phyloP scores from a whole-genome alignment of 1,139 yeast species.

The Kurtzmaniella quercitrusa region DNA sequence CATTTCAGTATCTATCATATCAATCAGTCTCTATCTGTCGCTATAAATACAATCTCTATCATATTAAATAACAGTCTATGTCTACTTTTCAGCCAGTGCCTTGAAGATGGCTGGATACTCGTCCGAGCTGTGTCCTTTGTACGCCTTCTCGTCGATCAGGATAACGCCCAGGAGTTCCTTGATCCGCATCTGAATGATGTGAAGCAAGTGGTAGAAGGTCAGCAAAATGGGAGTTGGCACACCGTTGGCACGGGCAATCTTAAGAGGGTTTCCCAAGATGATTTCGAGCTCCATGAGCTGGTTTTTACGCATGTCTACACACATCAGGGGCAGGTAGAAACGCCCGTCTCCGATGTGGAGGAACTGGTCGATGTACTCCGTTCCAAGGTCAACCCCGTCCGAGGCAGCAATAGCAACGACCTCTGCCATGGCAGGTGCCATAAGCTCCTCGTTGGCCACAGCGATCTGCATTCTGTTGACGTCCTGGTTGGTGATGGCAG shows the following conservation, averaged over 20 bases:
- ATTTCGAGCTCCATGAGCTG: conserved; percentile 70
- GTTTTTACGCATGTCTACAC: conserved; percentile 64
- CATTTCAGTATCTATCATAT: too few relatives aligned
- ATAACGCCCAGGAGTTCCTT: conserved; percentile 51
- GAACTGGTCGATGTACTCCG: conserved; percentile 42
- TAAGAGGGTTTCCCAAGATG: conserved; percentile 68
- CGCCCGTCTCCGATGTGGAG: conserved; percentile 59
- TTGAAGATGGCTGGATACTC: conserved; percentile 24
- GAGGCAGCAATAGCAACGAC: conserved; percentile 56
- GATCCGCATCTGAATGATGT: conserved; percentile 55
- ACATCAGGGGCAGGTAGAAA: conserved; percentile 70
- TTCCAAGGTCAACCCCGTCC: conserved; percentile 53
- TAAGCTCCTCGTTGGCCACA: conserved; percentile 45
- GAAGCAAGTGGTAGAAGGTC: conserved; percentile 53
- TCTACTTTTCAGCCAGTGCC: background rate
- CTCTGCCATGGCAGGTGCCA: conserved; percentile 66
- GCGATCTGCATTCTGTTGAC: conserved; percentile 55
- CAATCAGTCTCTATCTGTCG: too few relatives aligned
- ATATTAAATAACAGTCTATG: too few relatives aligned
- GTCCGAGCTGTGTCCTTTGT: conserved; percentile 23
- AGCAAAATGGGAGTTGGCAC: conserved; percentile 58
- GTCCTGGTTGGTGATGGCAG: conserved; percentile 50
- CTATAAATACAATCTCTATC: too few relatives aligned
- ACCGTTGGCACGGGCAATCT: conserved; percentile 49
- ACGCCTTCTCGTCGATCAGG: conserved; percentile 23